Base-by-base conservation (phyloP, 805 yeast species). In the Lipomyces spencermartinsiae region DNA sequence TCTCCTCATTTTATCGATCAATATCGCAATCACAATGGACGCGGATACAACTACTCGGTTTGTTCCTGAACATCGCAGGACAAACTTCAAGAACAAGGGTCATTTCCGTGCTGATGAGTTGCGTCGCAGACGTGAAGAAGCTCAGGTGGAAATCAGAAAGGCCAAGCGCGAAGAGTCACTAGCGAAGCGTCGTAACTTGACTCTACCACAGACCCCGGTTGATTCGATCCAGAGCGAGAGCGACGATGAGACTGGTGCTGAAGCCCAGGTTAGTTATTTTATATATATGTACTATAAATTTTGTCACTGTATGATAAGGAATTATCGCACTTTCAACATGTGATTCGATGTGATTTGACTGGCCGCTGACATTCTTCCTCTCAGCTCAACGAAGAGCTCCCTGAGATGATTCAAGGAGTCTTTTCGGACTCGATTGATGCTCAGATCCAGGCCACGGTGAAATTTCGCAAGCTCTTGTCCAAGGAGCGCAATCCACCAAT, bases 401-500 rank as follows among this genome's bases (percentile, higher is more conserved):
- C 98, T 62, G 83, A 83, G 74, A 89, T 94, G 96, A 85, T 94
- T 80, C 90, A 87, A 75, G 88, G 89, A 78, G 88, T 95, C 75
- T 86, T 85, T 73, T 88, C 96, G 31, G 82, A 84, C 70, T 92
- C 91, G 76, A 84, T 91, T 73, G 94, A 92, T 75, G 84, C 84
- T 70, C 97, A 92, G 80, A 83, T 94, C 75, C 89, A 87, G 64
- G 97, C 98, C 62, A 93, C 98, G 51, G 89, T 92, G 72, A 91
- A 91, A 77, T 94, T 95, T 81, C 88, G 99, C 82, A 97, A 94
- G 81, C 89, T 93, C 64, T 83, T 95, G 74, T 91, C 97, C 55
- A 89, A 95, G 77, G 99, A 95, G 80, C 91, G 89, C 77, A 92
- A 93, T 79, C 99, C 99, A 7, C 99, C 99, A 62, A 94, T 95